Evolutionary conservation across 768 basidiomycete genomes (phyloP).

Genomic region (Lactarius akahatsu): DNA sequence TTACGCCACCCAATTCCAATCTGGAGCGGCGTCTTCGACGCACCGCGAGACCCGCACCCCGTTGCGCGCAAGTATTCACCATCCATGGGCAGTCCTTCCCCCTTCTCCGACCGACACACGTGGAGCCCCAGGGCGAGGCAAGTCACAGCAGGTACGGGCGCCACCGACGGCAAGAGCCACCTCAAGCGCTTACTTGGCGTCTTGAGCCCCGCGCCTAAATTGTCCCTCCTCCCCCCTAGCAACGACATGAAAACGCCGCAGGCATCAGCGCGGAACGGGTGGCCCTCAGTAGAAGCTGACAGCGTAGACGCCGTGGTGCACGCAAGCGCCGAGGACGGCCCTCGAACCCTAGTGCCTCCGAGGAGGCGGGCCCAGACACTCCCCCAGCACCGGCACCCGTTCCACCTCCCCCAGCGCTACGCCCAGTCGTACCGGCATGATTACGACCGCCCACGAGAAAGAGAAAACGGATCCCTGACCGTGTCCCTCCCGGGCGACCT

Average conservation of each 20-base stretch:
- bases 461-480: not conserved
- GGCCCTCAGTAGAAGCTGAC: not conserved
- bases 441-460: not conserved
- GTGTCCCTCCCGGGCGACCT: not conserved
- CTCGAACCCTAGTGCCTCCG: not conserved
- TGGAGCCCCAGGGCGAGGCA: constrained; percentile 62
- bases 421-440: not conserved
- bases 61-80: constrained; percentile 46
- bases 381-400: not conserved
- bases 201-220: constrained; percentile 60
- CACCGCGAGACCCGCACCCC: constrained; percentile 43
- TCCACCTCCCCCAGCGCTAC: not conserved
- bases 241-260: constrained; percentile 33
- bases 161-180: constrained; percentile 66
- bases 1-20: constrained; percentile 64
- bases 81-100: constrained; percentile 40
- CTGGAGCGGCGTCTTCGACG: constrained; percentile 62
- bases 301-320: not conserved
- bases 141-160: constrained; percentile 69
- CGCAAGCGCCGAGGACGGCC: not conserved
- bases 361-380: not conserved
- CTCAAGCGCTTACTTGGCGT: constrained; percentile 62
- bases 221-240: constrained; percentile 59
- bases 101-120: constrained; percentile 55
- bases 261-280: not conserved